Evolutionary conservation across 192 early-diverging fungal genomes (phyloP).

Genomic region (Phycomyces nitens): DNA sequence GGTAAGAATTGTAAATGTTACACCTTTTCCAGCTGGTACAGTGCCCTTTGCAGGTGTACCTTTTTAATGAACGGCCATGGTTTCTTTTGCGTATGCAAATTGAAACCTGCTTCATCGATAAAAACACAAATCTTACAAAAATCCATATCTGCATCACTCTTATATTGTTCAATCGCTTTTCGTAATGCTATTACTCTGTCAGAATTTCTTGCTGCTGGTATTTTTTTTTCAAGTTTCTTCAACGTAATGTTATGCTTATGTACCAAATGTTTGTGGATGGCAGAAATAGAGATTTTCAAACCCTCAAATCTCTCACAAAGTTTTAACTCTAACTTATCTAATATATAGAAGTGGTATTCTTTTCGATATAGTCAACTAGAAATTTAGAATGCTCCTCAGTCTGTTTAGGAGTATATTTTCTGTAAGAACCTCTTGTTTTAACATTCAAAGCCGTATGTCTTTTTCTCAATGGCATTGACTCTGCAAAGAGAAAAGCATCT

Average conservation of each 20-base stretch:
- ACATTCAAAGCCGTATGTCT: slow-evolving; percentile 17
- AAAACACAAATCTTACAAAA: slow-evolving; percentile 26
- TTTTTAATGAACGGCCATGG: slow-evolving; percentile 20
- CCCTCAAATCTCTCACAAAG: slow-evolving; percentile 5
- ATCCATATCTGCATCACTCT: slow-evolving; percentile 14
- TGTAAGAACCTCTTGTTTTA: slow-evolving; percentile 14
- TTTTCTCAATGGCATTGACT: slow-evolving; percentile 16
- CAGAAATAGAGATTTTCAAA: slow-evolving; percentile 14
- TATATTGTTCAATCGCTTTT: slow-evolving; percentile 19
- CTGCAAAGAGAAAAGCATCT: slow-evolving; percentile 16
- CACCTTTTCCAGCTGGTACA: slow-evolving; percentile 24
- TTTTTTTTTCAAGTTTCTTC: slow-evolving; percentile 26
- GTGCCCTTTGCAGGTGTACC: slow-evolving; percentile 21
- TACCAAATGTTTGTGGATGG: slow-evolving; percentile 23
- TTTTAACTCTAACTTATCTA: slow-evolving; percentile 1
- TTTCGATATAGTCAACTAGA: slow-evolving; percentile 14
- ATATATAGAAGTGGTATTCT: slow-evolving; percentile 9
- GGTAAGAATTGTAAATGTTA: slow-evolving; percentile 25
- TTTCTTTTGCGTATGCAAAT: slow-evolving; percentile 27
- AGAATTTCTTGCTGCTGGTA: slow-evolving; percentile 27
- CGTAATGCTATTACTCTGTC: slow-evolving; percentile 14
- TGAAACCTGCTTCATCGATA: slow-evolving; percentile 35
- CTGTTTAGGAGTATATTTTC: slow-evolving; percentile 17
- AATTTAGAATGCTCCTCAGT: slow-evolving; percentile 16
- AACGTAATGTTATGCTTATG: slow-evolving; percentile 21